Evolutionary conservation across 2,329 filamentous ascomycete species (phyloP).

Genomic region (Stemphylium beticola): DNA sequence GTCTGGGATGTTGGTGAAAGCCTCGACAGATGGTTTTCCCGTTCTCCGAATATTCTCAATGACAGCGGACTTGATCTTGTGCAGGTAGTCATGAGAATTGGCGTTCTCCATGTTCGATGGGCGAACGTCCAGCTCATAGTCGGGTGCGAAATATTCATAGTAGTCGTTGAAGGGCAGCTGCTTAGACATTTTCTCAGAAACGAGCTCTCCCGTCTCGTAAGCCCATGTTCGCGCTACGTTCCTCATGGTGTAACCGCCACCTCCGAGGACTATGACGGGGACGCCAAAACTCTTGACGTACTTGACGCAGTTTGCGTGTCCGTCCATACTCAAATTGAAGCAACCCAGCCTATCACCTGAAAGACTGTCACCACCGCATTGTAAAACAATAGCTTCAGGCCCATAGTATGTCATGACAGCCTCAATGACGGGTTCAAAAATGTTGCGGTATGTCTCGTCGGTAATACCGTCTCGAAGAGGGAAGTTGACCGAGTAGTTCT

Average conservation of each 20-base stretch:
- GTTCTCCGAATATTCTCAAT: constrained; percentile 71
- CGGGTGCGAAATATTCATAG: constrained; percentile 78
- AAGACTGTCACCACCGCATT: constrained; percentile 72
- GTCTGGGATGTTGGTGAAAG: constrained; percentile 63
- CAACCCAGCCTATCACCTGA: constrained; percentile 71
- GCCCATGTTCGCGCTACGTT: constrained; percentile 69
- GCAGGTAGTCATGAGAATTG: constrained; percentile 71
- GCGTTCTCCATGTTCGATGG: constrained; percentile 77
- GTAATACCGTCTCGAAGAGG: constrained; percentile 73
- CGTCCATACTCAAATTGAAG: constrained; percentile 74
- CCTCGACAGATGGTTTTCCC: constrained; percentile 61
- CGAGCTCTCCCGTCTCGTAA: constrained; percentile 76
- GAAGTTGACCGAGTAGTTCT: constrained; percentile 73
- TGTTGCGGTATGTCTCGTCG: constrained; percentile 69
- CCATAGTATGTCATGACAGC: constrained; percentile 73
- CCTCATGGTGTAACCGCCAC: constrained; percentile 73
- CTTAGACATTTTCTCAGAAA: constrained; percentile 79
- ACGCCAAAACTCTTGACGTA: constrained; percentile 72
- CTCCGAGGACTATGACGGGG: constrained; percentile 69
- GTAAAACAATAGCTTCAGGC: constrained; percentile 70
- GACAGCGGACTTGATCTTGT: constrained; percentile 70
- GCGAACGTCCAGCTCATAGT: constrained; percentile 72
- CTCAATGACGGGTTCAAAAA: constrained; percentile 72
- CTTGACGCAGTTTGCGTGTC: constrained; percentile 72
- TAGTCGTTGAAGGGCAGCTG: constrained; percentile 97